These are phyloP conservation scores for Aphanomyces stellatus DNA, from an alignment of 352 stramenopile species.

Conservation along the genomic window DNA sequence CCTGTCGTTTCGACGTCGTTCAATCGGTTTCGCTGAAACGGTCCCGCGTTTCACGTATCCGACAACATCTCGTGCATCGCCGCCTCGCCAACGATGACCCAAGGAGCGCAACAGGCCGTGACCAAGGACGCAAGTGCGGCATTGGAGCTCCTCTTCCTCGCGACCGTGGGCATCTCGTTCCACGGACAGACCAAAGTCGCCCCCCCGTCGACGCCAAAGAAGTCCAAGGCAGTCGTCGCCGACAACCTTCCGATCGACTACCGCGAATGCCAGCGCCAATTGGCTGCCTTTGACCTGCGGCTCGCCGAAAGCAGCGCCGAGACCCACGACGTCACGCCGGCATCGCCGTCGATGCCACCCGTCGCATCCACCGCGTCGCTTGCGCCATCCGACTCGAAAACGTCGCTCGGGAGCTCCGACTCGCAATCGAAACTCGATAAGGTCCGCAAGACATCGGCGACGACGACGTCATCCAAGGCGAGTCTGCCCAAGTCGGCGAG, in stretches of 20 bases:
- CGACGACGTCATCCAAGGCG: neutral
- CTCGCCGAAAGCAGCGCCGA: neutral
- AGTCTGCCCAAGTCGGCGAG: neutral
- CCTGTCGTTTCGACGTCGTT: no score
- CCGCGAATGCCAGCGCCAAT: slow-evolving; percentile 3
- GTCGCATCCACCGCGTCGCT: neutral
- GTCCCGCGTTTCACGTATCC: no score
- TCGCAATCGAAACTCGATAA: neutral
- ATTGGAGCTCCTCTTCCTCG: slow-evolving; percentile 6
- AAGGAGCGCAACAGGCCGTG: neutral
- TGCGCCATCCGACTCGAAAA: neutral
- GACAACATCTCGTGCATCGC: no score
- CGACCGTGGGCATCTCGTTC: slow-evolving; percentile 12
- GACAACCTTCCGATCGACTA: neutral
- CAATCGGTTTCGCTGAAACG: no score
- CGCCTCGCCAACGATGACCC: no score
- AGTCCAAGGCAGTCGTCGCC: neutral
- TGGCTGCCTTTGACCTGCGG: slow-evolving; percentile 8
- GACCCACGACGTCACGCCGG: neutral
- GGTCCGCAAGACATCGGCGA: neutral
- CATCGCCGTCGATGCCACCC: neutral
- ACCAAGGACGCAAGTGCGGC: neutral
- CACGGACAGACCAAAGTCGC: neutral
- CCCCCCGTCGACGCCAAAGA: neutral
- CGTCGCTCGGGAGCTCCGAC: neutral